A percentile compares a stretch with the other conserved stretches of the same genome.
phyloP scores from a whole-genome alignment of 371 early-diverging fungal genomes.

The Haplosporangium sp. region DNA sequence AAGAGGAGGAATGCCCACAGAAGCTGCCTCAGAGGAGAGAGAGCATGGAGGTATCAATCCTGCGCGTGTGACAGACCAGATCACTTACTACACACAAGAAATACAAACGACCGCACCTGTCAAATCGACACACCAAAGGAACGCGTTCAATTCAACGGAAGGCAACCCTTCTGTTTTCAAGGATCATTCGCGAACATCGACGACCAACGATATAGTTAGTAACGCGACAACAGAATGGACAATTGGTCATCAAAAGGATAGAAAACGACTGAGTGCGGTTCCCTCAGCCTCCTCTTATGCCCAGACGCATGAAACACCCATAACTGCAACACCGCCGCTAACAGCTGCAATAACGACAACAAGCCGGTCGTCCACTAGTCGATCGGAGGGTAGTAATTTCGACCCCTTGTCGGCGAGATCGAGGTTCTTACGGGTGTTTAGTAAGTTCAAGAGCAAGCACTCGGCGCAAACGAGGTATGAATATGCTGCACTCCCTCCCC shows the following conservation, averaged over 20 bases:
- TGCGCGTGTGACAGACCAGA: neutral
- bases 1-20: neutral
- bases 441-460: constrained; percentile 40
- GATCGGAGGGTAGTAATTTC: neutral
- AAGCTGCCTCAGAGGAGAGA: neutral
- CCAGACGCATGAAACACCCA: neutral
- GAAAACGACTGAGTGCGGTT: neutral
- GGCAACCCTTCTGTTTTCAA: neutral
- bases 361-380: no score
- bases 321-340: neutral
- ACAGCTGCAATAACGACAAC: neutral
- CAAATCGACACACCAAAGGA: neutral
- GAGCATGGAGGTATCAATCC: neutral
- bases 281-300: neutral
- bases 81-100: neutral
- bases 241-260: constrained; percentile 18
- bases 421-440: constrained; percentile 26
- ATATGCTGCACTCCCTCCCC: constrained; percentile 2
- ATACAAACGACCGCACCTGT: neutral
- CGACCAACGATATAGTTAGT: constrained; percentile 2
- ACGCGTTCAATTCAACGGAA: neutral
- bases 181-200: neutral
- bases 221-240: constrained; percentile 31
- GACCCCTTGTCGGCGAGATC: constrained; percentile 21
- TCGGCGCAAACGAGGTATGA: constrained; percentile 24